These are phyloP conservation scores for Hsuehochloa calcarea DNA, from an alignment of 176 grass and related monocot species.

Conservation along the genomic window DNA sequence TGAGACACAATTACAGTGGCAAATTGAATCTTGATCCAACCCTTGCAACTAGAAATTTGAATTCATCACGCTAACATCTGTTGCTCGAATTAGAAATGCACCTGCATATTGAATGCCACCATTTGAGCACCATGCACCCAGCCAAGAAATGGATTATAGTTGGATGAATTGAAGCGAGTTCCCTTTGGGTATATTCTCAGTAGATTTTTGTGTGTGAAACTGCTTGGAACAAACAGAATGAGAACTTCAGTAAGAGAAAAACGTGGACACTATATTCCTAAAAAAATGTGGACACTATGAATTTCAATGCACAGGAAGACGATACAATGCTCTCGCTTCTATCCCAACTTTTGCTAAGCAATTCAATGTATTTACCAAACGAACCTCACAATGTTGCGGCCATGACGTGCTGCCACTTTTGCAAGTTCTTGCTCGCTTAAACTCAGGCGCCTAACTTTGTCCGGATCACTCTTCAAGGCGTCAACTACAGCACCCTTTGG, in stretches of 20 bases:
- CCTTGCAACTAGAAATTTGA: not conserved
- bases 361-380: constrained; percentile 23
- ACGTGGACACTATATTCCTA: not conserved
- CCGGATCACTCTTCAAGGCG: constrained; percentile 66
- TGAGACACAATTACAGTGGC: not conserved
- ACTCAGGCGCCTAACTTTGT: constrained; percentile 90
- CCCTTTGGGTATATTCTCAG: constrained; percentile 88
- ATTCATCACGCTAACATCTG: not conserved
- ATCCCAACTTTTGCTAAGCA: not conserved
- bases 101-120: constrained; percentile 99
- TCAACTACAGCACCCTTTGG: constrained; percentile 69
- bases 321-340: not conserved
- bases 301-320: not conserved
- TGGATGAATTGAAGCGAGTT: constrained; percentile 81
- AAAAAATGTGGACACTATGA: not conserved
- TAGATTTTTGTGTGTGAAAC: constrained; percentile 92
- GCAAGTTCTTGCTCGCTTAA: constrained; percentile 86
- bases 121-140: constrained; percentile 99
- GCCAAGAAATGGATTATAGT: constrained; percentile 94
- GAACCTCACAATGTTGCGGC: constrained; percentile 69
- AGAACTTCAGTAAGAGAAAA: constrained; percentile 26
- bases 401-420: constrained; percentile 57
- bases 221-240: constrained; percentile 50
- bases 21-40: constrained; percentile 1
- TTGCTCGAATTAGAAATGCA: constrained; percentile 29